phyloP scores from a whole-genome alignment of 257 asterid species.

The Solanum stenotomum region DNA sequence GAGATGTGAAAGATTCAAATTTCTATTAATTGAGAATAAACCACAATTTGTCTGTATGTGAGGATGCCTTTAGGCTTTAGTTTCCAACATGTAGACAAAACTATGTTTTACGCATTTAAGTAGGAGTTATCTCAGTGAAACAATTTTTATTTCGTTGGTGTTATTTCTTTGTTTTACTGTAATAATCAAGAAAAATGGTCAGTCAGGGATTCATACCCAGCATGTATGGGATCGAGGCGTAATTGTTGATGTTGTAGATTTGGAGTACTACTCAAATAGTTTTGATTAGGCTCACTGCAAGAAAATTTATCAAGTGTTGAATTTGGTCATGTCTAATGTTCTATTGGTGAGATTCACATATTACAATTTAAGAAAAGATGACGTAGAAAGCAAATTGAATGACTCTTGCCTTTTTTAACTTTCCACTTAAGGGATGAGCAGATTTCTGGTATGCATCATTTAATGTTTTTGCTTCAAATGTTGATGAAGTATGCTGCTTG shows the following conservation, averaged over 20 bases:
- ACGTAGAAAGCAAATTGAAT: neutral
- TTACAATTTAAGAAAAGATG: neutral
- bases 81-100: neutral
- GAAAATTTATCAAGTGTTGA: neutral
- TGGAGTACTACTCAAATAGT: neutral
- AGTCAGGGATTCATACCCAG: neutral
- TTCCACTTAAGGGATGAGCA: neutral
- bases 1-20: neutral
- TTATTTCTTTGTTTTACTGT: neutral
- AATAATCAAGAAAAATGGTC: neutral
- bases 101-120: neutral
- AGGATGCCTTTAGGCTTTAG: neutral
- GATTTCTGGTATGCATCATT: neutral
- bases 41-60: neutral
- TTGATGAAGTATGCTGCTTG: neutral
- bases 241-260: neutral
- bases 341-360: neutral
- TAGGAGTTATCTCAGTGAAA: neutral
- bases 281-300: neutral
- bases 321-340: neutral
- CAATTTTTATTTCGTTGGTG: neutral
- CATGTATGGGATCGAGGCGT: neutral
- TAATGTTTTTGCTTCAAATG: neutral
- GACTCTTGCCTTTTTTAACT: neutral
- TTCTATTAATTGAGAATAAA: neutral